Evolutionary conservation across 2,329 filamentous ascomycete species (phyloP), one percentile per base, ranked within the genome.

Genomic region (Botryotinia narcissicola): DNA sequence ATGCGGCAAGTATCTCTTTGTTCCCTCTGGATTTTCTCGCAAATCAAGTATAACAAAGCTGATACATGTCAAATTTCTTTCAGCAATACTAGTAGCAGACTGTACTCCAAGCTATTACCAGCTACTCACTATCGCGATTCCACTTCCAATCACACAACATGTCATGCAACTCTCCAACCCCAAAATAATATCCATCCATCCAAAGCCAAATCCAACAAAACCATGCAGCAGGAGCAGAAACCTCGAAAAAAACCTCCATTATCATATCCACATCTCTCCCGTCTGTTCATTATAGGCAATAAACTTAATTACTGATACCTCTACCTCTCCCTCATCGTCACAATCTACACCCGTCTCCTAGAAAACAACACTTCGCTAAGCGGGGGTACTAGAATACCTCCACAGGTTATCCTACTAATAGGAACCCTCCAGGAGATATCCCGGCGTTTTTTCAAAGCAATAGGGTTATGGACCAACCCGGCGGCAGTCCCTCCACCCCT

Each of bases 401-500:
- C 6, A 0, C 25, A 54, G 5, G 5, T 54, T 3, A 25, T 54
- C 4, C 48, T 5, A 7, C 48, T 54, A 0, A 2, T 54, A 4
- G 25, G 12, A 14, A 7, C n/a, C 25, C 48, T 54, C 2, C 48
- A 16, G 3, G 12, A 54, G 12, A 16, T 54, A 7, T n/a, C 25
- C 25, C 2, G 12, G 6, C 10, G 48, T 7, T 54, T 54, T 14
- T 7, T 54, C 25, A 2, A n/a, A 51, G 10, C 10, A n/a, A 14
- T 51, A 6, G 22, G 48, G n/a, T 22, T 22, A 25, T 25, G 42
- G 42, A 44, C 0, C 4, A 54, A 54, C 16, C 48, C 48, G 0
- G 1, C 48, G 0, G 5, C 48, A 0, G 2, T 3, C 1, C 22
- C 48, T 1, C 48, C 48, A n/a, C 8, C 25, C 2, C 2, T 22